Conservation (phyloP, 2,329 filamentous ascomycete genomes). For the Stylonectria norvegica region DNA sequence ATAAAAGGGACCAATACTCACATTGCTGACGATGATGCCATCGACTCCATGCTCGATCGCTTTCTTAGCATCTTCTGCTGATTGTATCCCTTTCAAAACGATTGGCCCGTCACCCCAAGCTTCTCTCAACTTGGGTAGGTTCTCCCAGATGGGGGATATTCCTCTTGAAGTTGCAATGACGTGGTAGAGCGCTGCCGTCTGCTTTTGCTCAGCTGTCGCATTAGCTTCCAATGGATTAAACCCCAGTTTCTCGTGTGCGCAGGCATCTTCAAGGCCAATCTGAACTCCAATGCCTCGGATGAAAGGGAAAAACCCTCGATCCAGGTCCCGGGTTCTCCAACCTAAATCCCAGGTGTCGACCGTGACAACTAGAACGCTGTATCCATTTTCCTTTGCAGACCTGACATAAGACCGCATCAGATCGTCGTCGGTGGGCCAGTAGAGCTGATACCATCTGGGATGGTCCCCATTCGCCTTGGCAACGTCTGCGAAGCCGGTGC, state of each 20-base stretch:
- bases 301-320: conserved; percentile 60
- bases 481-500: conserved; percentile 63
- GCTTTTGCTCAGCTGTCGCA: conserved; percentile 12
- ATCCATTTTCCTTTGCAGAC: conserved; percentile 61
- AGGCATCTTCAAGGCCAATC: conserved; percentile 64
- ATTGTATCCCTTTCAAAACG: conserved; percentile 41
- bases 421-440: conserved; percentile 59
- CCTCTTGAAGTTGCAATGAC: conserved; percentile 35
- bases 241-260: conserved; percentile 43
- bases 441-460: conserved; percentile 69
- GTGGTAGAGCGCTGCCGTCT: conserved; percentile 22
- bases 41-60: conserved; percentile 37
- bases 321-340: conserved; percentile 67
- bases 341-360: conserved; percentile 67
- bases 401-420: conserved; percentile 62
- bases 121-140: conserved; percentile 55
- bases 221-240: conserved; percentile 11
- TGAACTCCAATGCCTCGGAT: conserved; percentile 55
- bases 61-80: conserved; percentile 38
- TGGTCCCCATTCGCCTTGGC: conserved; percentile 55
- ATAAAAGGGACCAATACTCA: too few species aligned
- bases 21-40: conserved; percentile 39
- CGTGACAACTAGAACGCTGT: conserved; percentile 65
- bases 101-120: conserved; percentile 58
- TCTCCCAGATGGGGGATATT: conserved; percentile 55